Base-by-base conservation (phyloP, 1,139 yeast species). In the Hansenula lynferdii region DNA sequence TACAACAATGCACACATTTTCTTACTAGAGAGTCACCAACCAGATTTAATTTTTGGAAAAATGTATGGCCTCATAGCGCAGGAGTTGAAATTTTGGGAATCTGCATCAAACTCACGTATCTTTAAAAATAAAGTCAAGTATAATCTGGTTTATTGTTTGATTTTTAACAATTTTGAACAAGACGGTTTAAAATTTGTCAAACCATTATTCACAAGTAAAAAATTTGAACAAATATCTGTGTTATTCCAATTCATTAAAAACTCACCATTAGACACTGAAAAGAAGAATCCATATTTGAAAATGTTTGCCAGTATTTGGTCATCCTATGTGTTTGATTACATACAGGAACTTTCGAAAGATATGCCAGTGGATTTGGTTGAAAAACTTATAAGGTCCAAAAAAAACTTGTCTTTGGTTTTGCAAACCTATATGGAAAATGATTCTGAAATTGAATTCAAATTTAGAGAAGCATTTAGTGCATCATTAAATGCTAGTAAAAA, bases 401-500 rank as follows among this genome's bases (percentile, higher is more conserved):
- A 47, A 27, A 27, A 38, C 9, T 30, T 49, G 16, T 41, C 40
- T 22, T 3, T 15, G 10, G 17, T 50, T 1, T 31, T 45, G 2
- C 19, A 34, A 2, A 24, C 28, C 7, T 47, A 34, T 26, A 37
- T 50, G 7, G 34, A 44, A 1, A 31, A 37, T 10, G 30, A 51
- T 19, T n/a, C 34, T 2, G 40, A 37, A 17, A 30, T 49, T 30
- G 50, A 48, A n/a, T 44, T 40, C 14, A 48, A 39, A 28, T 35
- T 43, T 1, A 39, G 53, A 34, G 50, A 47, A 3, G 40, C 50
- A 2, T 48, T 50, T 29, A 48, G 47, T 26, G 12, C 34, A 0
- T 52, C 56, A 12, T 39, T 63, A 22, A 49, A 52, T 22, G 40
- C 44, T 11, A 49, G 48, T 1, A 41, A 45, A 16, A 43, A 46